A percentile compares a stretch with the other conserved stretches of the same genome.
Evolutionary conservation across 2,329 filamentous ascomycete genomes (phyloP).

Genomic region (Juglanconis juglandina): DNA sequence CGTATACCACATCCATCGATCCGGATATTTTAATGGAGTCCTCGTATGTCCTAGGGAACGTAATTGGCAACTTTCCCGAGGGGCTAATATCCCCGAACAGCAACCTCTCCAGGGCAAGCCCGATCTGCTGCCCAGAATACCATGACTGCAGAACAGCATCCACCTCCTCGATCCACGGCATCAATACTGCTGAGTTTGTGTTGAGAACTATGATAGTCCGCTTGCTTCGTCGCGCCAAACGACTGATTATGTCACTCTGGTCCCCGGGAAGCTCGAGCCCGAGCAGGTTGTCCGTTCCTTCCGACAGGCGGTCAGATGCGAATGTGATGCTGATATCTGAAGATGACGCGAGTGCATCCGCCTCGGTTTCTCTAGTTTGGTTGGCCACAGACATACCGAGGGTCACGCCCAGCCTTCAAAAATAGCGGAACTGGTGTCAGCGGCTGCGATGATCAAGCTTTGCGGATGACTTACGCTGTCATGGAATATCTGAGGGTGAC

Average conservation of each 20-base stretch:
- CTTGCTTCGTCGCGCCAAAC: not conserved
- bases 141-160: conserved; percentile 7
- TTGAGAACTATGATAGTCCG: conserved; percentile 10
- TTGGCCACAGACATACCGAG: conserved; percentile 12
- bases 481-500: conserved; percentile 15
- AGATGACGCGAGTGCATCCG: conserved; percentile 16
- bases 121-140: conserved; percentile 12
- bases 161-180: conserved; percentile 1
- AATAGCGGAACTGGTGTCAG: not conserved
- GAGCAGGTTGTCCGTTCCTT: conserved; percentile 19
- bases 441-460: no score
- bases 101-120: conserved; percentile 12
- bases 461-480: not conserved
- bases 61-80: conserved; percentile 15
- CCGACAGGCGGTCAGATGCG: conserved; percentile 18
- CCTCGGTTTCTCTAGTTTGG: conserved; percentile 1
- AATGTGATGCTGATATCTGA: conserved; percentile 20
- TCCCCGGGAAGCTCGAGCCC: conserved; percentile 11
- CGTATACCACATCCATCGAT: not conserved
- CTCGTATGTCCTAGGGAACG: not conserved
- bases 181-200: conserved; percentile 10
- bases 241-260: conserved; percentile 5
- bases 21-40: not conserved
- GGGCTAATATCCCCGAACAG: conserved; percentile 13
- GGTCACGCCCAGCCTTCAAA: conserved; percentile 17